Percentiles rank a stretch among this genome's conserved stretches.
Conservation (phyloP, 2,329 filamentous ascomycete species). For the Dothistroma septosporum region DNA sequence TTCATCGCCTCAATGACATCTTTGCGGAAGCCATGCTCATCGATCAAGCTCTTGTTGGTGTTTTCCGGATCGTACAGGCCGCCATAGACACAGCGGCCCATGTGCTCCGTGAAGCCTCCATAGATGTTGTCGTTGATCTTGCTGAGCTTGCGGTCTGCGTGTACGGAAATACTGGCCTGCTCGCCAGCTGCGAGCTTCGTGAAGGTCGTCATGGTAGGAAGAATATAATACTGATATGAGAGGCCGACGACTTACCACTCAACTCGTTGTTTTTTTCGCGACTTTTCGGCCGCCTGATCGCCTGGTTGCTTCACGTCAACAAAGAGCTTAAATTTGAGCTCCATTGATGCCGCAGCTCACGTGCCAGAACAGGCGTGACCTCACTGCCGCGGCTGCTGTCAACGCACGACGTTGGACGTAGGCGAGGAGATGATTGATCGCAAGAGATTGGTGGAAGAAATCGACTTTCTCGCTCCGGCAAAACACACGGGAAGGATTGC, state of each 20-base stretch:
- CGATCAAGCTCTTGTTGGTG: conserved; percentile 55
- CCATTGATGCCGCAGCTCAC: not conserved
- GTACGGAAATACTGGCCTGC: conserved; percentile 61
- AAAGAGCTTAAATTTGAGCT: not conserved
- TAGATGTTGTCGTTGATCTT: conserved; percentile 78
- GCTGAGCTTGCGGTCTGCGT: conserved; percentile 61
- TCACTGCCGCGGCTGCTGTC: not conserved
- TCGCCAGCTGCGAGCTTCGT: conserved; percentile 61
- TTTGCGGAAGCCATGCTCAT: conserved; percentile 69
- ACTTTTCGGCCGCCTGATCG: not conserved
- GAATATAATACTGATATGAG: too few relatives aligned
- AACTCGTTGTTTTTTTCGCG: too few relatives aligned
- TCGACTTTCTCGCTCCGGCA: conserved; percentile 3
- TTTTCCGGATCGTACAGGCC: conserved; percentile 78
- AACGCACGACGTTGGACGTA: not conserved
- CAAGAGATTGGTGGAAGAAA: conserved; percentile 5
- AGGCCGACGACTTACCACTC: too few relatives aligned
- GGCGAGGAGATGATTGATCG: not conserved
- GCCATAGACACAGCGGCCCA: conserved; percentile 84
- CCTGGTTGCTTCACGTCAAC: not conserved
- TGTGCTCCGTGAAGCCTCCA: conserved; percentile 84
- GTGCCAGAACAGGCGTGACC: not conserved
- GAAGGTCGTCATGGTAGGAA: conserved; percentile 59
- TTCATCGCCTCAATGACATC: conserved; percentile 72
- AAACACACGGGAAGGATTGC: conserved; percentile 4